Conservation (phyloP, 805 yeast genomes). For the Yarrowia divulgata region DNA sequence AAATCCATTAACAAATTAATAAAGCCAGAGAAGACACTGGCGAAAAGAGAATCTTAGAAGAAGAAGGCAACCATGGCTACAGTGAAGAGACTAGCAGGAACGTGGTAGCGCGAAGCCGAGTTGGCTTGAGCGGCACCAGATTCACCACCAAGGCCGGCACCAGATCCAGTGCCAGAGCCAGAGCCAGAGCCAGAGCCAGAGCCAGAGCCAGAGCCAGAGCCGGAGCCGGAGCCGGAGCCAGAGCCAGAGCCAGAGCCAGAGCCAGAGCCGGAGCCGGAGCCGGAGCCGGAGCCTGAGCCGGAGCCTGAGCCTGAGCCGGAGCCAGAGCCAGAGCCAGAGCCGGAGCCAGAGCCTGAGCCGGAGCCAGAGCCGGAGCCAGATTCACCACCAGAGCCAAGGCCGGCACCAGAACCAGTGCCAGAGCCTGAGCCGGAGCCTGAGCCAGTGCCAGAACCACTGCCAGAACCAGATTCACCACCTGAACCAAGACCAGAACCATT, state of each 20-base stretch:
- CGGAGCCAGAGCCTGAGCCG: not conserved
- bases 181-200: not conserved
- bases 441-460: not conserved
- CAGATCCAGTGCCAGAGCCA: not conserved
- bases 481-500: not conserved
- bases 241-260: not conserved
- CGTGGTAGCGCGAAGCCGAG: conserved; percentile 3
- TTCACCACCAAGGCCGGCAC: not conserved
- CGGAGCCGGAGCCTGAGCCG: not conserved
- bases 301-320: conserved; percentile 2
- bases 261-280: conserved; percentile 1
- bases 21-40: not conserved
- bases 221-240: not conserved
- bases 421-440: conserved; percentile 1
- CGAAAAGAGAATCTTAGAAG: not conserved
- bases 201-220: conserved; percentile 7
- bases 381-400: not conserved
- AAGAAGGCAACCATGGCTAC: not conserved
- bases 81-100: conserved; percentile 1
- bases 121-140: not conserved
- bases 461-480: not conserved
- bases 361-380: conserved; percentile 3
- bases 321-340: conserved; percentile 5
- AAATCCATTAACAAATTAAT: conserved; percentile 6
- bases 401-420: conserved; percentile 5